phyloP scores from a whole-genome alignment of 1,284 basidiomycete genomes.

The Vanrija pseudolonga region DNA sequence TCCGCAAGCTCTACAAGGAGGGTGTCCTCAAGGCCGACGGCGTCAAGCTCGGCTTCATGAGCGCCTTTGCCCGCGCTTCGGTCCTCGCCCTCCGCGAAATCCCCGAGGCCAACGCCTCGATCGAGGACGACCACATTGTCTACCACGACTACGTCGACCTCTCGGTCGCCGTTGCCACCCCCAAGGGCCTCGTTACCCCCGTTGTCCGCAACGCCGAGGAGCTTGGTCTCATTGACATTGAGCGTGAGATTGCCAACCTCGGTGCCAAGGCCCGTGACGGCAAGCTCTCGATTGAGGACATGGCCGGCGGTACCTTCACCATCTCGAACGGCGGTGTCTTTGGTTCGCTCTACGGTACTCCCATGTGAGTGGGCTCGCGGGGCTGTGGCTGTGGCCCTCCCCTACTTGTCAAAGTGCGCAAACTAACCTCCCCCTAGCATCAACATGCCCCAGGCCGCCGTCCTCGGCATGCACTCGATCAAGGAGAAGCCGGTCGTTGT shows the following conservation, averaged over 20 bases:
- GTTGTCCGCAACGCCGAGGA: conserved; percentile 87
- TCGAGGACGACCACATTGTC: conserved; percentile 88
- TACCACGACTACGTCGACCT: conserved; percentile 94
- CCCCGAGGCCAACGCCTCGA: conserved; percentile 89
- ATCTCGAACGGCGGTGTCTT: conserved; percentile 99
- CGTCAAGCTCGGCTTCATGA: conserved; percentile 98
- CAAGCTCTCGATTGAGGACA: conserved; percentile 92
- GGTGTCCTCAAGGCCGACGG: conserved; percentile 85
- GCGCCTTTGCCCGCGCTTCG: conserved; percentile 87
- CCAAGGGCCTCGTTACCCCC: conserved; percentile 95
- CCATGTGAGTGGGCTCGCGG: conserved; percentile 56
- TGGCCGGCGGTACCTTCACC: conserved; percentile 96
- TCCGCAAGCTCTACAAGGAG: conserved; percentile 96
- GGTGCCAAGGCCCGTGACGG: conserved; percentile 90
- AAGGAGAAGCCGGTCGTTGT: conserved; percentile 93
- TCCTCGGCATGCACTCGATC: conserved; percentile 95
- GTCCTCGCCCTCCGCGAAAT: conserved; percentile 86
- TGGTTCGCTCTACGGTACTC: conserved; percentile 92
- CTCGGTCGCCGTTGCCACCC: conserved; percentile 92
- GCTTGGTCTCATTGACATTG: conserved; percentile 86
- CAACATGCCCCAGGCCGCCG: conserved; percentile 92
- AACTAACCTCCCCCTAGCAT: conserved; percentile 52
- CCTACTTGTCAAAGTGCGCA: conserved; percentile 19
- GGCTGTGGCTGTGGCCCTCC: background rate
- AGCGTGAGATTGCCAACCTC: conserved; percentile 82